Evolutionary conservation across 2,329 filamentous ascomycete species (phyloP).

Genomic region (Coleophoma crateriformis): DNA sequence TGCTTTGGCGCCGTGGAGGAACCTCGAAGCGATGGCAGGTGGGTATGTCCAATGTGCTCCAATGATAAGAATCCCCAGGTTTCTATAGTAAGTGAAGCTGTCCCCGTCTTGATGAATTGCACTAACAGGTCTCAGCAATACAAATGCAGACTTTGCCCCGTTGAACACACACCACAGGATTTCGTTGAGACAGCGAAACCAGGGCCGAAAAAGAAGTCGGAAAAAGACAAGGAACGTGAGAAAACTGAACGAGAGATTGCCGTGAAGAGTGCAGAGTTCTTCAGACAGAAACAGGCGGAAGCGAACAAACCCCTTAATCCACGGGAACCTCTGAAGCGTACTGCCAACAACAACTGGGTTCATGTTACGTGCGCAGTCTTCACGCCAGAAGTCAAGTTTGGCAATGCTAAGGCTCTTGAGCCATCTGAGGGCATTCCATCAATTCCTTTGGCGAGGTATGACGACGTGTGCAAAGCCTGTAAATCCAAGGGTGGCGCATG

Average conservation of each 20-base stretch:
- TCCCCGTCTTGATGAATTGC: conserved; percentile 9
- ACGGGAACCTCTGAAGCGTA: conserved; percentile 87
- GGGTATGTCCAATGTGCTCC: conserved; percentile 92
- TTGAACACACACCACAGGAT: conserved; percentile 75
- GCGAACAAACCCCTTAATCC: conserved; percentile 78
- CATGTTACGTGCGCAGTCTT: conserved; percentile 91
- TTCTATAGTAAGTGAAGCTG: conserved; percentile 64
- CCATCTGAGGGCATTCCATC: conserved; percentile 86
- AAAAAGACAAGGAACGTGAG: conserved; percentile 87
- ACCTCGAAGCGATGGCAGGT: conserved; percentile 64
- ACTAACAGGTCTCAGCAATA: conserved; percentile 56
- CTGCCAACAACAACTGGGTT: conserved; percentile 96
- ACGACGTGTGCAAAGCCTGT: conserved; percentile 79
- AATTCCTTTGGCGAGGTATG: conserved; percentile 67
- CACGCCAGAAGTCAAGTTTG: conserved; percentile 90
- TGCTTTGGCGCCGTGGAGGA: conserved; percentile 84
- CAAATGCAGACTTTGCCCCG: conserved; percentile 86
- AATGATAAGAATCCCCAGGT: conserved; percentile 91
- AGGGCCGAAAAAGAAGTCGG: conserved; percentile 82
- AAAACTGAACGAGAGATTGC: conserved; percentile 79
- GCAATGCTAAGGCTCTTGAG: conserved; percentile 73
- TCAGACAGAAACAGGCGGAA: conserved; percentile 76
- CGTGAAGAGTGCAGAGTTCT: conserved; percentile 72
- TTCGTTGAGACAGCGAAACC: conserved; percentile 78
- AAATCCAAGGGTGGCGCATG: conserved; percentile 72